Evolutionary conservation across 1,139 yeast genomes (phyloP), one percentile per base, ranked within the genome.

Genomic region (Zygosaccharomyces sapae): DNA sequence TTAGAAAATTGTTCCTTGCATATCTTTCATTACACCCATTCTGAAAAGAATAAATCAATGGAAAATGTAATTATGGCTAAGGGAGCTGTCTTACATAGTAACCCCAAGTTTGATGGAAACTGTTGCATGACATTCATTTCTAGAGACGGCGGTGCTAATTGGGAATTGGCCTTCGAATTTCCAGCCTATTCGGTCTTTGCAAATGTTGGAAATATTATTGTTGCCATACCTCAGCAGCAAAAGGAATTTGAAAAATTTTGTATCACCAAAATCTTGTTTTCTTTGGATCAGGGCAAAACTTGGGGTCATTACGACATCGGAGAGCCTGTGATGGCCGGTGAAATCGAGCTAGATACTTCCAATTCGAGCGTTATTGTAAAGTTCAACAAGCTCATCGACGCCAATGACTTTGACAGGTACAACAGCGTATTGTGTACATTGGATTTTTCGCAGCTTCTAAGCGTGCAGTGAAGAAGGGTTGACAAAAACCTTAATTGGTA

Each of bases 131-230:
- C 89, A 0, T 87, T 74, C 63, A 61, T 86, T 3, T 85, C 95
- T 0, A 74, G 86, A 53, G 88, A 88, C 66, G 92, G 89, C 35
- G 96, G 96, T 19, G 65, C 74, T 5, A 69, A 82, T 0, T 89
- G 96, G 96, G 66, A 66, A 35, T 62, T 71, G 49, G 76, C 80
- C 0, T 59, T 80, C 24, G 78, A 79, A 35, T 75, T 72, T 37
- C 80, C 89, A 1, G 72, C 80, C 38, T 60, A 74, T 4, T 81
- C 77, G 54, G 73, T 83, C 16, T 27, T 27, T 27, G 31, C 31
- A 27, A 27, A 27, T 27, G 12, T 2, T 9, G 12, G 31, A 6
- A 27, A 27, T 27, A 27, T 27, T 10, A 27, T 27, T 27, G 31
- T 27, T 4, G 31, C 31, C 5, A 12, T 27, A 10, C 31, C 31